These are phyloP conservation scores for Schizopora paradoxa DNA, from an alignment of 1,284 basidiomycete species.

Conservation along the genomic window DNA sequence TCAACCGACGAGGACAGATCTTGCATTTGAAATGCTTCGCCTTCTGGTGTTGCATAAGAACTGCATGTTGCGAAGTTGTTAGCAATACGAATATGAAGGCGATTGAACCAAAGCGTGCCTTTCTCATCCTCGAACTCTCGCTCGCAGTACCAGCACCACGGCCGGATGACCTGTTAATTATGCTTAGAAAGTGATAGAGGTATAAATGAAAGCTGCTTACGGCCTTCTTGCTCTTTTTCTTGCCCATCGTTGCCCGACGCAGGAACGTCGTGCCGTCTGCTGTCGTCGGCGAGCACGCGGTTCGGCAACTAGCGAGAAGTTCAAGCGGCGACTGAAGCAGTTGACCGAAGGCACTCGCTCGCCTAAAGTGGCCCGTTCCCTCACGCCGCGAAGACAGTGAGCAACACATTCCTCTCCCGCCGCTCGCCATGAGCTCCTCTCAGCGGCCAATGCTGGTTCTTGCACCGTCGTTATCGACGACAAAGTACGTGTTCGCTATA, in stretches of 20 bases:
- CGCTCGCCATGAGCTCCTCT: conserved; percentile 17
- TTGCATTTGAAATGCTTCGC: conserved; percentile 99
- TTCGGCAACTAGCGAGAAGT: too few species aligned
- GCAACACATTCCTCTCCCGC: neutral
- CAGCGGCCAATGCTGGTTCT: conserved; percentile 16
- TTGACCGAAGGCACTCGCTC: too few species aligned
- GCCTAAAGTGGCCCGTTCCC: too few species aligned
- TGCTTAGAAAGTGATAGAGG: too few species aligned
- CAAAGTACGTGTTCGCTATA: conserved; percentile 17
- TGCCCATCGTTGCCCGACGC: conserved; percentile 57
- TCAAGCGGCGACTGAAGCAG: too few species aligned
- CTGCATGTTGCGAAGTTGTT: conserved; percentile 36
- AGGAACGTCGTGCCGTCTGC: too few species aligned
- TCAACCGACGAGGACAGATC: conserved; percentile 91
- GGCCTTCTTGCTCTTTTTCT: conserved; percentile 78
- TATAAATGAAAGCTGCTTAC: conserved; percentile 15
- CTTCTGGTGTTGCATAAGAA: conserved; percentile 98
- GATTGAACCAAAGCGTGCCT: conserved; percentile 41
- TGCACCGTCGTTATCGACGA: conserved; percentile 17
- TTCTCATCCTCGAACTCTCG: conserved; percentile 98
- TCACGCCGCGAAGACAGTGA: too few species aligned
- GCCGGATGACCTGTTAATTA: conserved; percentile 83
- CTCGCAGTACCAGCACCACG: conserved; percentile 99
- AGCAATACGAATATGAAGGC: conserved; percentile 2
- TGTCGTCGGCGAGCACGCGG: too few species aligned